Conservation (phyloP, 148 eudicot species). For the Vaccinium vitisidaea region DNA sequence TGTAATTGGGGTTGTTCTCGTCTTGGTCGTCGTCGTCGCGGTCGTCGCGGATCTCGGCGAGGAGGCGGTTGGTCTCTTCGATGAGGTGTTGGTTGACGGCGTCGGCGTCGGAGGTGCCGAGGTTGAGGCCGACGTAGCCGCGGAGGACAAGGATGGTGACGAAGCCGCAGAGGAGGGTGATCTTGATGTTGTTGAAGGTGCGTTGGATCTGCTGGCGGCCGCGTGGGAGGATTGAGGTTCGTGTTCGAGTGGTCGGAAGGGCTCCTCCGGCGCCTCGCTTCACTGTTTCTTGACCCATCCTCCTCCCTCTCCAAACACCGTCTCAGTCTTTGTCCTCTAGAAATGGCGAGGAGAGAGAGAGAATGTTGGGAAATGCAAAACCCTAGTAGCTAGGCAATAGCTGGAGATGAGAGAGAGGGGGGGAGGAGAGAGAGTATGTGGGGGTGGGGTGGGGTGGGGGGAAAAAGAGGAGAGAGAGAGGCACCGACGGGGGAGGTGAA, state of each 20-base stretch:
- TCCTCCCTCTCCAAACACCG: background rate
- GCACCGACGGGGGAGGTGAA: background rate
- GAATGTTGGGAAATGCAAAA: background rate
- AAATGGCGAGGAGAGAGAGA: background rate
- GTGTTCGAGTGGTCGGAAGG: constrained; percentile 26
- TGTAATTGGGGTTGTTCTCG: background rate
- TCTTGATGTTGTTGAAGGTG: constrained; percentile 72
- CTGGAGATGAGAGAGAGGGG: background rate
- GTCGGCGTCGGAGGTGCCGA: constrained; percentile 43
- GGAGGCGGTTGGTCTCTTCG: constrained; percentile 70
- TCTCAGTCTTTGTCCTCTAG: background rate
- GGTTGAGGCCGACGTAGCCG: constrained; percentile 75
- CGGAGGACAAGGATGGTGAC: constrained; percentile 87
- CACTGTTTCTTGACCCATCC: constrained; percentile 45
- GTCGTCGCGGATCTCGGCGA: constrained; percentile 74
- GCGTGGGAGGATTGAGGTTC: constrained; percentile 22
- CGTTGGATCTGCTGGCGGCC: constrained; percentile 55
- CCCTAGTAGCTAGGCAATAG: background rate
- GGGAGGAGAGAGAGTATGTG: background rate
- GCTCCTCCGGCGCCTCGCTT: constrained; percentile 27
- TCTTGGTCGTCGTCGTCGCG: constrained; percentile 42
- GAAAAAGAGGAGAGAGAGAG: background rate
- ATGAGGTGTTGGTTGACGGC: constrained; percentile 46
- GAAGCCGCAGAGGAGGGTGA: constrained; percentile 79
- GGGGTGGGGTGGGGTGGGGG: background rate